These are phyloP conservation scores for Mesotaenium endlicherianum DNA, from an alignment of 139 green algal genomes.

Conservation along the genomic window DNA sequence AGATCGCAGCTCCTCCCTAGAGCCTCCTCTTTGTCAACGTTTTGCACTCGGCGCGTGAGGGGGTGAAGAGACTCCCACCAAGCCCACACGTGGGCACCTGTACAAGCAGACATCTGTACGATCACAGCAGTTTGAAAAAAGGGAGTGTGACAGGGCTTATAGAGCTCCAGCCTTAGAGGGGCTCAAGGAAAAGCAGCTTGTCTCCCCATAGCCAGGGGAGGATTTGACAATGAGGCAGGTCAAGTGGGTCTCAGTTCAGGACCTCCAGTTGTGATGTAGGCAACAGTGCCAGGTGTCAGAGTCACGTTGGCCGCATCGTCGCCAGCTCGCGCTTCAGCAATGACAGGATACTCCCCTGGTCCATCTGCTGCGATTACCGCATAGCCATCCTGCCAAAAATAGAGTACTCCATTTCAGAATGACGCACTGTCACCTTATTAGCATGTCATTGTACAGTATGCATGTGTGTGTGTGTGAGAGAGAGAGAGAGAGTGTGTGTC, in stretches of 20 bases:
- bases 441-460: not conserved
- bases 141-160: too few relatives aligned
- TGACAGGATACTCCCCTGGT: slow-evolving; percentile 72
- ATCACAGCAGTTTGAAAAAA: too few relatives aligned
- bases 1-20: too few relatives aligned
- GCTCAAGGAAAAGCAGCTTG: too few relatives aligned
- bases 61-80: too few relatives aligned
- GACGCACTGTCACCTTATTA: not conserved
- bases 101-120: too few relatives aligned
- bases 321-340: slow-evolving; percentile 74
- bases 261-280: slow-evolving; percentile 89
- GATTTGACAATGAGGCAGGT: too few relatives aligned
- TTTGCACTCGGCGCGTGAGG: too few relatives aligned
- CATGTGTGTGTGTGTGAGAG: not conserved
- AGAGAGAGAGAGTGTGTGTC: not conserved
- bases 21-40: too few relatives aligned
- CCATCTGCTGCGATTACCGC: slow-evolving; percentile 80
- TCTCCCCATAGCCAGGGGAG: too few relatives aligned
- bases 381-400: slow-evolving; percentile 82
- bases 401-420: not conserved
- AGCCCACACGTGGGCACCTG: too few relatives aligned
- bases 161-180: not conserved
- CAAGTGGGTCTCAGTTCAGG: not conserved
- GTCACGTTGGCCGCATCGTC: slow-evolving; percentile 31
- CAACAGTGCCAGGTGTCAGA: slow-evolving; percentile 65